Percentiles rank a stretch among this genome's conserved stretches.
phyloP scores from a whole-genome alignment of 352 stramenopile species.

The Pythium pyrilobum region DNA sequence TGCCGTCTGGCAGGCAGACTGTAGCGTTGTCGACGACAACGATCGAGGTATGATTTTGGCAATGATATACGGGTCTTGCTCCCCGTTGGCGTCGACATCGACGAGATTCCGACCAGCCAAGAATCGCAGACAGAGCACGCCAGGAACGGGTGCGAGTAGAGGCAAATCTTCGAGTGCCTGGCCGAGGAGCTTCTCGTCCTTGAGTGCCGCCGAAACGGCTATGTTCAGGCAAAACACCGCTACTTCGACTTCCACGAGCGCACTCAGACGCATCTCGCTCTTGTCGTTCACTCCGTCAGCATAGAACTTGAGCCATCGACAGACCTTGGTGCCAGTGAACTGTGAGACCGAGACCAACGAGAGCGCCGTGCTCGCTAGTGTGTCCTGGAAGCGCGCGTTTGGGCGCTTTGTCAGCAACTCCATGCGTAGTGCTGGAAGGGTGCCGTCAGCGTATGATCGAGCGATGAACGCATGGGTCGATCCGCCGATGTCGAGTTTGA shows the following conservation, averaged over 20 bases:
- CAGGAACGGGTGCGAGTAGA: conserved; percentile 10
- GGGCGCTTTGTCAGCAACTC: conserved; percentile 27
- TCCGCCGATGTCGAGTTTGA: conserved; percentile 17
- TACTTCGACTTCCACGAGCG: conserved; percentile 18
- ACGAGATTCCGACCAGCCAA: conserved; percentile 38
- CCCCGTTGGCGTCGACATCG: conserved; percentile 40
- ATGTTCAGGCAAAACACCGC: not conserved
- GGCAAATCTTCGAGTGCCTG: conserved; percentile 11
- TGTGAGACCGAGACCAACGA: conserved; percentile 19
- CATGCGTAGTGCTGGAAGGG: conserved; percentile 29
- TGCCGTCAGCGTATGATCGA: conserved; percentile 18
- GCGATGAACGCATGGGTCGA: conserved; percentile 8
- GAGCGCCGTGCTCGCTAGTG: conserved; percentile 16
- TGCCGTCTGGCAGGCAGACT: conserved; percentile 26
- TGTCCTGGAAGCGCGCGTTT: conserved; percentile 23
- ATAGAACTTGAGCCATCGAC: conserved; percentile 20
- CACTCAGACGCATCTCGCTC: not conserved
- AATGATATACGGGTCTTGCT: conserved; percentile 48
- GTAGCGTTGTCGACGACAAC: conserved; percentile 1
- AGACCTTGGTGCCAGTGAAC: not conserved
- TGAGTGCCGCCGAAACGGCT: not conserved
- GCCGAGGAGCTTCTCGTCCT: conserved; percentile 7
- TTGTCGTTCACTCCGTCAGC: not conserved
- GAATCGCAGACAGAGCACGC: conserved; percentile 36
- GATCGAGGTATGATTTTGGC: conserved; percentile 17